Conservation (phyloP, 2,329 filamentous ascomycete species). For the Ophiostoma ulmi region DNA sequence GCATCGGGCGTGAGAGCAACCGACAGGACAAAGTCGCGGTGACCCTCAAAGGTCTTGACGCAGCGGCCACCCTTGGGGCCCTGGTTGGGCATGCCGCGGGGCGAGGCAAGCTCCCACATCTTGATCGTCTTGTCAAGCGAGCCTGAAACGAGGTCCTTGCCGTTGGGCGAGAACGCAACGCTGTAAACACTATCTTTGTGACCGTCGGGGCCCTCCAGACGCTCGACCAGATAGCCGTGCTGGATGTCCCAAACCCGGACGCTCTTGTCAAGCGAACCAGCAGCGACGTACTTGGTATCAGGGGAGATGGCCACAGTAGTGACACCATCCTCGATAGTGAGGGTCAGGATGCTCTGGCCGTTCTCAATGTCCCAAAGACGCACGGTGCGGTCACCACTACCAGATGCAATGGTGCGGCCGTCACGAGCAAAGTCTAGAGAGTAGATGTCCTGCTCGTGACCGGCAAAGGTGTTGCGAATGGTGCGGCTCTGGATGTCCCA, state of each 20-base stretch:
- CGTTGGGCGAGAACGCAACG: conserved; percentile 91
- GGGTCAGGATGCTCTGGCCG: conserved; percentile 72
- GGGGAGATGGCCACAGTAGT: conserved; percentile 97
- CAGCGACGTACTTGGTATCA: conserved; percentile 88
- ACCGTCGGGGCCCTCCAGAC: conserved; percentile 85
- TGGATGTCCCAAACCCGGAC: conserved; percentile 94
- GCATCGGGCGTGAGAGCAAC: conserved; percentile 93
- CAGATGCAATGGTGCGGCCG: conserved; percentile 89
- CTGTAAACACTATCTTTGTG: conserved; percentile 97
- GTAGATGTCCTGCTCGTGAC: conserved; percentile 98
- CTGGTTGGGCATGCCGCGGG: conserved; percentile 60
- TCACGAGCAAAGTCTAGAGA: conserved; percentile 92
- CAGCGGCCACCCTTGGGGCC: conserved; percentile 83
- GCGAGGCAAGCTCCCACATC: conserved; percentile 89
- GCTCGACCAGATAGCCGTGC: conserved; percentile 79
- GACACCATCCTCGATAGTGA: conserved; percentile 93
- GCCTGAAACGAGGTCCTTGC: conserved; percentile 87
- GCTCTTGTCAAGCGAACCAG: conserved; percentile 93
- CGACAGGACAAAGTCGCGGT: conserved; percentile 94
- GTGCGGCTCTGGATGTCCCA: conserved; percentile 84
- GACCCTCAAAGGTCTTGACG: conserved; percentile 93
- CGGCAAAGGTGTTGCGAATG: conserved; percentile 90
- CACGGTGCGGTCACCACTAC: conserved; percentile 89
- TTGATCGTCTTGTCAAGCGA: conserved; percentile 98
- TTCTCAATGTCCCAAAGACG: conserved; percentile 93